Percentiles rank a stretch among this genome's conserved stretches.
phyloP scores from a whole-genome alignment of 495 filamentous ascomycete genomes.

The Aspergillus ellipticus region DNA sequence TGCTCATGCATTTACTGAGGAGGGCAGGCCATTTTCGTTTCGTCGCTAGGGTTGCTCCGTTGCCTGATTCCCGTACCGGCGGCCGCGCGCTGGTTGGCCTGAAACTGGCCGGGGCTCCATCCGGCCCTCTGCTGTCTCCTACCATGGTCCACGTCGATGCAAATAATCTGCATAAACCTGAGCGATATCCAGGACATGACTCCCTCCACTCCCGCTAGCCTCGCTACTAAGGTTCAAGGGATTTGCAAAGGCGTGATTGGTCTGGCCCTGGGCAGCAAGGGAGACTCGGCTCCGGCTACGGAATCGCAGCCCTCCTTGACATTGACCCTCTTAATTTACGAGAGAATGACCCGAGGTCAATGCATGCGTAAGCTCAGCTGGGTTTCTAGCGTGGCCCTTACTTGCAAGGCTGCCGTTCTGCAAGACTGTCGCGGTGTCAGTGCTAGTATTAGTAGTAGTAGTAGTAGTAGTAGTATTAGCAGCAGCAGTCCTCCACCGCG shows the following conservation, averaged over 20 bases:
- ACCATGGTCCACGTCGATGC: background rate
- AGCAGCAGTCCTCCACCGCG: background rate
- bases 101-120: too few species aligned
- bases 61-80: background rate
- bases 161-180: background rate
- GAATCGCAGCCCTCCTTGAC: background rate
- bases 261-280: background rate
- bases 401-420: background rate
- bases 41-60: background rate
- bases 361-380: constrained; percentile 5
- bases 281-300: background rate
- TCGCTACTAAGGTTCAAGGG: background rate
- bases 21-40: background rate
- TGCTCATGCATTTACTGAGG: background rate
- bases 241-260: constrained; percentile 1
- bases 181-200: background rate
- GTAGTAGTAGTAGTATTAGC: too few species aligned
- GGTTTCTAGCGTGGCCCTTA: background rate
- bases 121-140: too few species aligned
- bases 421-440: background rate
- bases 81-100: too few species aligned
- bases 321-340: background rate
- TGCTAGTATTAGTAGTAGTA: too few species aligned
- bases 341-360: constrained; percentile 6
- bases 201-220: background rate